Base-by-base conservation (phyloP, 768 basidiomycete species). In the Suillus cothurnatus region DNA sequence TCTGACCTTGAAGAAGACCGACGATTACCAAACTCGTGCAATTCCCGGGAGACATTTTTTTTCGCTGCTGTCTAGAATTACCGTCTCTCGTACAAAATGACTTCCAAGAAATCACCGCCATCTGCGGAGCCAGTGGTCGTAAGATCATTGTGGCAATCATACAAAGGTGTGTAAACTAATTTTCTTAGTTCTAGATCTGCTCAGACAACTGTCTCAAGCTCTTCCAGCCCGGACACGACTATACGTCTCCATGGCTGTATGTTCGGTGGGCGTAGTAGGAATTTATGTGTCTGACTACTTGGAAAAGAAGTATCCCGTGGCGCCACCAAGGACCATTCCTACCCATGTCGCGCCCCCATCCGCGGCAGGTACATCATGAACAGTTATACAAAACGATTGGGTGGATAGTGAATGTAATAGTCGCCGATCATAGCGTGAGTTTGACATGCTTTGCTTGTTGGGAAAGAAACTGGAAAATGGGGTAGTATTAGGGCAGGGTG, bases 211-310 rank as follows among this genome's bases (percentile, higher is more conserved):
- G 34, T 60, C 56, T 21, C 55, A 71, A 88, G 88, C 81, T 49
- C 79, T 89, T 38, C 85, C 88, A 14, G 75, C 86, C 32, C 75
- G 78, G 34, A 85, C 85, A 47, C 84, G 88, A 41, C 78, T 87
- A 34, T 76, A 78, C 61, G 69, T 88, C 55, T 85, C 86, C 6
- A 75, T 86, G 64, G 81, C 76, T 6, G 72, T 84, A 56, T 86
- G 82, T 66, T 71, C 79, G 5, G 71, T 87, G 32, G 86, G 82
- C 14, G 77, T 73, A 11, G 74, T 73, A 26, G 88, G 88, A 21
- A 69, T 88, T 32, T 68, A 78, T 43, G 67, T 82, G 49, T 86
- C 88, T 45, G 80, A 87, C 69, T 80, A 81, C 61, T 72, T 88
- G 45, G 86, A 88, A 69, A 79, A 79, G 63, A 77, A 72, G 23